Percentiles rank a stretch among this genome's conserved stretches.
Evolutionary conservation across 1,284 basidiomycete genomes (phyloP).

Genomic region (Athelia sp.): DNA sequence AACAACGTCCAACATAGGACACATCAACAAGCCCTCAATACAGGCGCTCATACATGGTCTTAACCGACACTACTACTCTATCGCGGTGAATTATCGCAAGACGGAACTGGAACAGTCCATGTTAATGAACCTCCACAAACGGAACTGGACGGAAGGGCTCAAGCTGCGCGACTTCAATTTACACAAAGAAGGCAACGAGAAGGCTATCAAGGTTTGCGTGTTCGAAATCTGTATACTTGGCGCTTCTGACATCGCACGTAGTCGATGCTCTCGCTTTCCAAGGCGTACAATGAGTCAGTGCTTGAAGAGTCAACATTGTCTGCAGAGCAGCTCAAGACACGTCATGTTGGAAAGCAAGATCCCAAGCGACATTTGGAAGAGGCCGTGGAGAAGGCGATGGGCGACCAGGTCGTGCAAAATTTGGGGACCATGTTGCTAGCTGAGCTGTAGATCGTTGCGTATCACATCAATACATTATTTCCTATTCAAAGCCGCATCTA

Average conservation of each 20-base stretch:
- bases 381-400: conserved; percentile 95
- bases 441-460: conserved; percentile 52
- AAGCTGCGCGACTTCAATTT: conserved; percentile 85
- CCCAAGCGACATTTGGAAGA: conserved; percentile 96
- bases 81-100: conserved; percentile 95
- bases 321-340: conserved; percentile 86
- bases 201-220: conserved; percentile 76
- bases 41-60: conserved; percentile 95
- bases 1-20: conserved; percentile 97
- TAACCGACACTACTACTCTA: conserved; percentile 95
- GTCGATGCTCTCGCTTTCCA: conserved; percentile 90
- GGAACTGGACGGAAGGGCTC: conserved; percentile 96
- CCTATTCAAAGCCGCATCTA: not conserved
- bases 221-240: conserved; percentile 5
- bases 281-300: conserved; percentile 93
- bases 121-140: conserved; percentile 96
- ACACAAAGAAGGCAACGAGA: conserved; percentile 84
- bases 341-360: conserved; percentile 97
- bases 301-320: conserved; percentile 93
- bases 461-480: not conserved
- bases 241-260: conserved; percentile 27
- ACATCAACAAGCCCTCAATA: conserved; percentile 98
- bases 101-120: conserved; percentile 97
- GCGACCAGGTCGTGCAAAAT: conserved; percentile 92
- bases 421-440: conserved; percentile 89